phyloP scores from a whole-genome alignment of 2,329 filamentous ascomycete species.

The Chaetomiaceae sp. region DNA sequence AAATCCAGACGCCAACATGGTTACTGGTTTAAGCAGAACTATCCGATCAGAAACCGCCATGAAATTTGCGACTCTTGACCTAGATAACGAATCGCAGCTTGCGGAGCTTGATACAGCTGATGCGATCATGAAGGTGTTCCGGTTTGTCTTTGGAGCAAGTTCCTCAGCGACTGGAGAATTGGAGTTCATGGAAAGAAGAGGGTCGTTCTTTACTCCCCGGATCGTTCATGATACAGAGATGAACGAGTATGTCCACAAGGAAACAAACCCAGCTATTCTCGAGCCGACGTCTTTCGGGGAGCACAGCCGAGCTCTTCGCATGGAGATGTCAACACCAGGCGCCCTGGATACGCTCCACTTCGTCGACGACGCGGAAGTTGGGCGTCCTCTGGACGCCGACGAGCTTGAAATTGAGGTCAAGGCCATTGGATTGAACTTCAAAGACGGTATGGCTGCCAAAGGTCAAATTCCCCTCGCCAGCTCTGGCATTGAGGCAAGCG shows the following conservation, averaged over 20 bases:
- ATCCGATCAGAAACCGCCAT: constrained; percentile 45
- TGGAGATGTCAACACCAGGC: constrained; percentile 37
- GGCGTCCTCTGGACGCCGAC: constrained; percentile 30
- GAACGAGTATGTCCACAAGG: constrained; percentile 41
- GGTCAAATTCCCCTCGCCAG: constrained; percentile 35
- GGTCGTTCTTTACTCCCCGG: constrained; percentile 38
- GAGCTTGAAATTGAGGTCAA: constrained; percentile 42
- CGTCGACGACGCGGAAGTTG: constrained; percentile 33
- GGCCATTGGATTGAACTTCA: constrained; percentile 43
- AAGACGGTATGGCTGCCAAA: constrained; percentile 43
- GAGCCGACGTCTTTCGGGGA: constrained; percentile 40
- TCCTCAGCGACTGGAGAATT: constrained; percentile 36
- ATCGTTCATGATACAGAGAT: constrained; percentile 39
- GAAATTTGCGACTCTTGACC: constrained; percentile 42
- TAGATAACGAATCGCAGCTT: constrained; percentile 34
- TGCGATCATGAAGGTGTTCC: constrained; percentile 34
- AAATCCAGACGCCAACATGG: constrained; percentile 41
- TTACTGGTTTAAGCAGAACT: constrained; percentile 42
- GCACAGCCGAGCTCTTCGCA: constrained; percentile 32
- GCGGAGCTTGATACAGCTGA: constrained; percentile 26
- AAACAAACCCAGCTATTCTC: constrained; percentile 37
- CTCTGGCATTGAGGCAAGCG: constrained; percentile 40
- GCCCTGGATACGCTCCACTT: constrained; percentile 40
- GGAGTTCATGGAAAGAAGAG: constrained; percentile 40
- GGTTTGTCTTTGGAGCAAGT: constrained; percentile 33